Evolutionary conservation across 2,329 filamentous ascomycete species (phyloP), one percentile per base, ranked within the genome.

Genomic region (Balansia obtecta): DNA sequence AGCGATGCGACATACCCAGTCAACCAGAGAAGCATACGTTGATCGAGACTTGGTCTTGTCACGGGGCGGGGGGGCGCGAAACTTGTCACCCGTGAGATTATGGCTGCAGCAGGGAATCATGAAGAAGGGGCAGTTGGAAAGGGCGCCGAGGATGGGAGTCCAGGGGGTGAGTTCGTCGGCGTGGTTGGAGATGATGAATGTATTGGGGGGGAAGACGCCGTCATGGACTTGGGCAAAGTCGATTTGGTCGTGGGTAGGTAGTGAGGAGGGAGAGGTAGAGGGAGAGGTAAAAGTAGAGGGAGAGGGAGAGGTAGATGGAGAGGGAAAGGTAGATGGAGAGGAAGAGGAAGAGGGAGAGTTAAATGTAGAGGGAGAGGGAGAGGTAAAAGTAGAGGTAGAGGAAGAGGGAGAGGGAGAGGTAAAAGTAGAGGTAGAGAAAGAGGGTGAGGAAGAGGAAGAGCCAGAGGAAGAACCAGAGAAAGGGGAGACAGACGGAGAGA

Each of bases 21-120:
- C 79, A 18, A 91, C 88, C 15, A 98, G 76, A 2, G 85, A 86
- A 0, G 88, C 84, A 65, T 95, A 96, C 27, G 86, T 84, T 4
- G 88, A 94, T 11, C 74, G 73, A 16, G 68, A 61, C 55, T 75
- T 75, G 45, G 63, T 62, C 58, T 70, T 71, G 51, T 73, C 68
- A 46, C 71, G 73, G 2, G 78, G 77, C 9, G 73, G 68, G 9
- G 76, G 74, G 15, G 86, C 85, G 16, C 93, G 82, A 63, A 85
- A 93, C 52, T 69, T 74, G 22, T 79, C 77, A 1, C 93, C 93
- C 0, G 82, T 80, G 2, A 98, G 79, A 52, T 85, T 78, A 68
- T 97, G 89, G 56, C 88, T 95, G 70, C 93, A 98, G 70, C 93
- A 98, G 1, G 93, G 93, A 43, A 98, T 95, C 58, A 87, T 86